Conservation (phyloP, 2,329 filamentous ascomycete species). For the Onygenales sp. region DNA sequence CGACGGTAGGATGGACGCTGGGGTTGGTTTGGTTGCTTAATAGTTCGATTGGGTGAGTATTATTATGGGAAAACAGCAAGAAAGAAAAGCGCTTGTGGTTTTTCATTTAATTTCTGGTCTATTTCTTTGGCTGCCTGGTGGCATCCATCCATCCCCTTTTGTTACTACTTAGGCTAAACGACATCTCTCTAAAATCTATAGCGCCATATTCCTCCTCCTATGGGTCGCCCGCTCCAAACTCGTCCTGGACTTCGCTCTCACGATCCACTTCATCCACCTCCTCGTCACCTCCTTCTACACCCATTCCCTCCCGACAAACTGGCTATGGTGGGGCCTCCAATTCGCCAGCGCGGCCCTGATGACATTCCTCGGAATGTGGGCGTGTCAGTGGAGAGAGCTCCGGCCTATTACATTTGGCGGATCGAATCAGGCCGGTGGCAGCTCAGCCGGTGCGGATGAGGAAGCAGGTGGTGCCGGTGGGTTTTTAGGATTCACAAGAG, state of each 20-base stretch:
- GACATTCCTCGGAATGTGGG: constrained; percentile 73
- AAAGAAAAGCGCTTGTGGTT: not conserved
- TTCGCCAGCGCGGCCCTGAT: constrained; percentile 52
- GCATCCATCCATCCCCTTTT: not conserved
- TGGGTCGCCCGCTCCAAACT: constrained; percentile 85
- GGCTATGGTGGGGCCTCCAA: constrained; percentile 78
- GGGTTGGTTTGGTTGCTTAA: constrained; percentile 60
- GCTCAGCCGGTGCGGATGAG: constrained; percentile 33
- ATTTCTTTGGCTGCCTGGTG: not conserved
- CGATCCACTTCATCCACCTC: constrained; percentile 75
- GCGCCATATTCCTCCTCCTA: constrained; percentile 72
- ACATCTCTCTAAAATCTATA: constrained; percentile 30
- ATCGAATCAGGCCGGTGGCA: not conserved
- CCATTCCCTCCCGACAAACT: constrained; percentile 61
- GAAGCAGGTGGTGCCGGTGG: constrained; percentile 8
- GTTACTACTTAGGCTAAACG: not conserved
- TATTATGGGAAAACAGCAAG: too few relatives aligned
- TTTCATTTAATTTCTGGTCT: not conserved
- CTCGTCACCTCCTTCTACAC: constrained; percentile 70
- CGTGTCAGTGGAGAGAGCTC: constrained; percentile 81
- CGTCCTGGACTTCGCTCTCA: constrained; percentile 87
- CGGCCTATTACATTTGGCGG: constrained; percentile 77
- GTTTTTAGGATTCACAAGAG: constrained; percentile 12
- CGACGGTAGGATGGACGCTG: constrained; percentile 60
- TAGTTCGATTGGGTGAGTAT: constrained; percentile 50